Evolutionary conservation across 176 grass and related monocot genomes (phyloP).

Genomic region (Aegilops longissima): DNA sequence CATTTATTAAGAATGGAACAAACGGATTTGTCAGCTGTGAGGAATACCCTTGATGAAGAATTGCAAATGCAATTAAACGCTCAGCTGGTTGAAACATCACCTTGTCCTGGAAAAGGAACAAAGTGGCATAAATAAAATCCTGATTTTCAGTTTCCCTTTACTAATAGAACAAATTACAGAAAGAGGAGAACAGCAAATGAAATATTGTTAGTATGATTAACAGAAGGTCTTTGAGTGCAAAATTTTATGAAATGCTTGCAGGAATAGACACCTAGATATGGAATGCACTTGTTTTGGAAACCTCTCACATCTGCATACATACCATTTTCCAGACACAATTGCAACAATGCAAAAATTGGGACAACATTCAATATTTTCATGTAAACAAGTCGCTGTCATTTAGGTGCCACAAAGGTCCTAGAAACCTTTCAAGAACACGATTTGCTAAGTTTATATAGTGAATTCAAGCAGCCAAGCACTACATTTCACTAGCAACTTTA

Average conservation of each 20-base stretch:
- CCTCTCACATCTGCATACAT: not conserved
- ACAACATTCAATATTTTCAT: not conserved
- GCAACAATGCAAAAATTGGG: not conserved
- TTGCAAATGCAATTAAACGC: conserved; percentile 83
- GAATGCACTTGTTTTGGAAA: not conserved
- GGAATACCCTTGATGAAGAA: conserved; percentile 74
- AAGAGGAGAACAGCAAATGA: not conserved
- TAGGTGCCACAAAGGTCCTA: not conserved
- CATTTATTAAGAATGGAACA: conserved; percentile 70
- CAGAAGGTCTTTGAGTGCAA: conserved; percentile 3
- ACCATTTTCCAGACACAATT: not conserved
- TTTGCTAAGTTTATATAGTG: not conserved
- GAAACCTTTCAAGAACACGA: not conserved
- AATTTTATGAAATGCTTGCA: not conserved
- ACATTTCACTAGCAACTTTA: not conserved
- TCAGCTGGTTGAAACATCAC: conserved; percentile 68
- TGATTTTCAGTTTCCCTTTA: not conserved
- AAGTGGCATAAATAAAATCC: not conserved
- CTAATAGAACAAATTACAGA: conserved; percentile 23
- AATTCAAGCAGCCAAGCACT: not conserved
- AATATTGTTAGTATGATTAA: conserved; percentile 8
- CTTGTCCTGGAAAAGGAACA: conserved; percentile 66
- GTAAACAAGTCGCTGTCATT: not conserved
- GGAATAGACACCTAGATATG: not conserved
- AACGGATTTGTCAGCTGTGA: conserved; percentile 76